Conservation (phyloP, 2,329 filamentous ascomycete genomes). For the Cryphonectria japonica region DNA sequence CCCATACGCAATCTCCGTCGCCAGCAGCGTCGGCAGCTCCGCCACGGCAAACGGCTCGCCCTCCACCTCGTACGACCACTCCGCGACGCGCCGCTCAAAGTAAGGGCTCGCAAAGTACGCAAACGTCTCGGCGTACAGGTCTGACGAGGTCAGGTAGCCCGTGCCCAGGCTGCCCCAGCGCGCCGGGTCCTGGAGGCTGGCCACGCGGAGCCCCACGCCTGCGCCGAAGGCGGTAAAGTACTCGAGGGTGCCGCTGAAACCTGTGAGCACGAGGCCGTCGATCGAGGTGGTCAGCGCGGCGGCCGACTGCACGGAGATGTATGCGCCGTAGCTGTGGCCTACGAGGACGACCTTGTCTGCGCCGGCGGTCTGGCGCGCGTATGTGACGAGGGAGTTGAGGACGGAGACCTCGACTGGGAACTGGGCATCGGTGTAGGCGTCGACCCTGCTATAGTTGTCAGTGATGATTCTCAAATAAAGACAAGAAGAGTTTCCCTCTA, state of each 20-base stretch:
- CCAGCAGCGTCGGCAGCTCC: slow-evolving; percentile 37
- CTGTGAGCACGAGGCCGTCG: slow-evolving; percentile 31
- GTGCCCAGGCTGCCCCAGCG: slow-evolving; percentile 37
- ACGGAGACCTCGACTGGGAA: slow-evolving; percentile 39
- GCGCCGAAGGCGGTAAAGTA: slow-evolving; percentile 37
- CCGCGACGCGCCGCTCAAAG: slow-evolving; percentile 37
- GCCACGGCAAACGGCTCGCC: slow-evolving; percentile 38
- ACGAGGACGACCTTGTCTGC: slow-evolving; percentile 37
- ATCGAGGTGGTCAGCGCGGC: slow-evolving; percentile 29
- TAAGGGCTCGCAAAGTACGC: slow-evolving; percentile 34
- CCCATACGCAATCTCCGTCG: slow-evolving; percentile 31
- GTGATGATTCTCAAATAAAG: neutral
- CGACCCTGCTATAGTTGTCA: slow-evolving; percentile 29
- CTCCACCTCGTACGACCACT: slow-evolving; percentile 35
- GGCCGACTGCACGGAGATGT: slow-evolving; percentile 35
- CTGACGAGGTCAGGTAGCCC: slow-evolving; percentile 35
- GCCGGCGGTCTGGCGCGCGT: slow-evolving; percentile 31
- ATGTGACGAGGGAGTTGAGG: slow-evolving; percentile 35
- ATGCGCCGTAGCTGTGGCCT: slow-evolving; percentile 39
- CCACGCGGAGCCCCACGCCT: slow-evolving; percentile 37
- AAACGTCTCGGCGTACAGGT: slow-evolving; percentile 37
- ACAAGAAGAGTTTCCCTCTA: neutral
- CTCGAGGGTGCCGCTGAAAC: slow-evolving; percentile 36
- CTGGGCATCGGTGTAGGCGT: slow-evolving; percentile 36
- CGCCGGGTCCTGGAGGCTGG: slow-evolving; percentile 31